Base-by-base conservation (phyloP, 202 grass and related monocot genomes). In the Dendrocalamus latiflorus region DNA sequence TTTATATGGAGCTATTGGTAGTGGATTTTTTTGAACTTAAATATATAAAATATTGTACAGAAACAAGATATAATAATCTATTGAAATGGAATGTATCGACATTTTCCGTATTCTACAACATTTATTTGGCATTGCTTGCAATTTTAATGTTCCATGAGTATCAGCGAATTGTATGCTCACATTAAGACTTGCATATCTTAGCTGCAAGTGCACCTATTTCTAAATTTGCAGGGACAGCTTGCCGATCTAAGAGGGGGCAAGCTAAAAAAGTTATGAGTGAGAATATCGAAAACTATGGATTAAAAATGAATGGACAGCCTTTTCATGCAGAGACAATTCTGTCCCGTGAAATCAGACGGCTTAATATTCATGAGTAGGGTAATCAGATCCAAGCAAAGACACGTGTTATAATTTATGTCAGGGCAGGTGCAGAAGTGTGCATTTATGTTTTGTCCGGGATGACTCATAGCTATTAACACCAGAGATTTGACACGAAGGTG, bases 361-460 rank as follows among this genome's bases (percentile, higher is more conserved):
- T 67, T 51, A 39, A 64, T 14, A 34, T 64, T 50, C 20, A 24
- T 36, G 62, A 69, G 9, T 55, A 65, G 36, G 61, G 53, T 72
- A 71, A 60, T 34, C 28, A 54, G 44, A 72, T 72, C 38, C 79
- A 24, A 25, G 8, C 39, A 34, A 18, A 34, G 7, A 70, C 44
- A 6, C 13, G 15, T 57, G 15, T 57, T 42, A 21, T 65, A 20
- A 42, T 68, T 68, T 54, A 12, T 55, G 17, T 18, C 18, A 77
- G 20, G 73, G 48, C 50, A 79, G 80, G 58, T 70, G 45, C 38
- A 81, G 28, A 38, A 67, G 4, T n/a, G 7, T 21, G 11, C 49
- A 79, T 74, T 83, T 58, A 55, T 79, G 57, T 73, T 84, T 48
- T 80, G 3, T 74, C 41, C 45, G 6, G 50, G 50, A 17, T 37